phyloP scores from a whole-genome alignment of 2,329 filamentous ascomycete species.

The Waltergamsia citrina region DNA sequence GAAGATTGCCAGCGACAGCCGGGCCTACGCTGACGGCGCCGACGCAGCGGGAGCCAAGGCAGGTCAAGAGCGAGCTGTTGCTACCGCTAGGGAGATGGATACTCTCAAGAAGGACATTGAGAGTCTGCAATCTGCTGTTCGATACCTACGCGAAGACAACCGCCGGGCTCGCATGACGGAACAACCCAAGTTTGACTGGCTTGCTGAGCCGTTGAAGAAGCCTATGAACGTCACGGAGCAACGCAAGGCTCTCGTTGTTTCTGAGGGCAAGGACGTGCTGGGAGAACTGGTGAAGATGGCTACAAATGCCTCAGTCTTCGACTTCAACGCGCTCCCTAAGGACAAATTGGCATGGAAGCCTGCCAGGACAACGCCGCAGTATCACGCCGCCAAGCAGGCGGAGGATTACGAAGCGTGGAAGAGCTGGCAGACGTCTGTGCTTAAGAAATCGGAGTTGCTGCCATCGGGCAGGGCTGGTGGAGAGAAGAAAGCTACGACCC shows the following conservation, averaged over 20 bases:
- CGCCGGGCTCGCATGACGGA: conserved; percentile 49
- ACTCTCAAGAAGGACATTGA: conserved; percentile 59
- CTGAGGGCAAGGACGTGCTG: conserved; percentile 56
- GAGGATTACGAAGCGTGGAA: conserved; percentile 58
- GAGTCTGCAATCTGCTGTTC: conserved; percentile 53
- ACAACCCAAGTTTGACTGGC: conserved; percentile 49
- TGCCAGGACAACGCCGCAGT: conserved; percentile 52
- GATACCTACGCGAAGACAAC: conserved; percentile 60
- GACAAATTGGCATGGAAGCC: conserved; percentile 60
- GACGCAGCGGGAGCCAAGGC: conserved; percentile 42
- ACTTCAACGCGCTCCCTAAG: conserved; percentile 45
- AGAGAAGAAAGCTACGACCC: conserved; percentile 8
- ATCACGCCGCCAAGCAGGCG: conserved; percentile 53
- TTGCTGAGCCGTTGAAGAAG: conserved; percentile 47
- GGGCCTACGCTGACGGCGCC: conserved; percentile 43
- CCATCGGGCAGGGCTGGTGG: conserved; percentile 8
- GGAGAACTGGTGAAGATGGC: conserved; percentile 56
- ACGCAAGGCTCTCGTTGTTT: conserved; percentile 39
- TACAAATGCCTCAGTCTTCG: conserved; percentile 44
- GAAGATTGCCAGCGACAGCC: conserved; percentile 56
- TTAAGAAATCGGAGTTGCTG: conserved; percentile 38
- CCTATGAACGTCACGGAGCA: conserved; percentile 33
- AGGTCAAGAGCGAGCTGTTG: conserved; percentile 57
- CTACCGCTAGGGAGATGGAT: conserved; percentile 65
- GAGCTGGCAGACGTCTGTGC: conserved; percentile 45